A percentile compares a stretch with the other conserved stretches of the same genome.
phyloP scores from a whole-genome alignment of 176 grass and related monocot species.

The Zoysia pacifica region DNA sequence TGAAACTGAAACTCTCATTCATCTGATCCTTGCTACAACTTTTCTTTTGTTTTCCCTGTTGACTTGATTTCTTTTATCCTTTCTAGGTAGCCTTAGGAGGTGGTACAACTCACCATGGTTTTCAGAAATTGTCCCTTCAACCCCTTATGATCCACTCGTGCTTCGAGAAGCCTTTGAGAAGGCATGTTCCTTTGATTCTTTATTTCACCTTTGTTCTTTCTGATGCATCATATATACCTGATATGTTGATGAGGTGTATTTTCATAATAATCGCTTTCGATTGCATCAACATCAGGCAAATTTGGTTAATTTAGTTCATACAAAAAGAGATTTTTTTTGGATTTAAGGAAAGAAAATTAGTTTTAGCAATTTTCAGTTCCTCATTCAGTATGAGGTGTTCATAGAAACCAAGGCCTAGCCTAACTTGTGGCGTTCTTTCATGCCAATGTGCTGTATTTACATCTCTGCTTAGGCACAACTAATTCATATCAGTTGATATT shows the following conservation, averaged over 20 bases:
- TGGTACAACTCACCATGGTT: constrained; percentile 96
- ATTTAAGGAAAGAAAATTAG: too few relatives aligned
- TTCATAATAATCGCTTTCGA: constrained; percentile 3
- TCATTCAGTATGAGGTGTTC: too few relatives aligned
- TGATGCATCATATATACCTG: constrained; percentile 23
- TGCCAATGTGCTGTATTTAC: constrained; percentile 27
- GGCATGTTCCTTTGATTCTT: constrained; percentile 37
- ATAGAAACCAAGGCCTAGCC: too few relatives aligned
- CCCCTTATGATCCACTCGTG: constrained; percentile 76
- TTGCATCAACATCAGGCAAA: too few relatives aligned
- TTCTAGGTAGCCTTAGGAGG: constrained; percentile 71
- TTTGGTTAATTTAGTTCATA: too few relatives aligned
- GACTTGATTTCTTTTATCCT: constrained; percentile 22
- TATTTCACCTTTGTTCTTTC: constrained; percentile 11
- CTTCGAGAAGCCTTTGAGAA: constrained; percentile 86
- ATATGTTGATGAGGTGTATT: neutral
- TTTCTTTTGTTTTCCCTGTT: constrained; percentile 29
- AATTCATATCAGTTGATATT: constrained; percentile 16
- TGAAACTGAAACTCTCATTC: constrained; percentile 2
- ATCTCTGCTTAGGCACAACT: constrained; percentile 10
- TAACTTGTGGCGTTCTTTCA: neutral
- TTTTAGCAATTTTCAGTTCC: too few relatives aligned
- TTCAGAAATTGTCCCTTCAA: constrained; percentile 78
- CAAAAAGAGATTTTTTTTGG: too few relatives aligned
- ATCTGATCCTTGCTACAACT: constrained; percentile 7